Conservation (phyloP, 108 stramenopile genomes). For the Cyclotella distinguenda region DNA sequence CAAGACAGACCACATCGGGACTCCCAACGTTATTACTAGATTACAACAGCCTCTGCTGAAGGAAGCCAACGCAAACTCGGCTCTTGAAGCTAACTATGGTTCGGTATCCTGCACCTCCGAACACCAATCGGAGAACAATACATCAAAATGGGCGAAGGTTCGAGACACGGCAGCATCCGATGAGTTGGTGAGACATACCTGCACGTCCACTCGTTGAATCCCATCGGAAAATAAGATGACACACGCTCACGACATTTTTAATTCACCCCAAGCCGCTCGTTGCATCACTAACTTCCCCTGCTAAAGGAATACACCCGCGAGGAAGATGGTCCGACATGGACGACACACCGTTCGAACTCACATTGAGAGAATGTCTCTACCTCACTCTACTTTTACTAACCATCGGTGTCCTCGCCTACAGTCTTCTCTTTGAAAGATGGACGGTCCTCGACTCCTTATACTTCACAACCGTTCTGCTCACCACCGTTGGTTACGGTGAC, state of each 20-base stretch:
- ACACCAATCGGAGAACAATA: not conserved
- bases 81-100: not conserved
- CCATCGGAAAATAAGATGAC: not conserved
- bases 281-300: not conserved
- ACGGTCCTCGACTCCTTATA: slow-evolving; percentile 62
- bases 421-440: slow-evolving; percentile 52
- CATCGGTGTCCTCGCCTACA: slow-evolving; percentile 55
- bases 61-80: not conserved
- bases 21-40: not conserved
- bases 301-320: not conserved
- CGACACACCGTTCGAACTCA: slow-evolving; percentile 14
- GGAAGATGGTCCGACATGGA: slow-evolving; percentile 24
- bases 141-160: not conserved
- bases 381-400: slow-evolving; percentile 42
- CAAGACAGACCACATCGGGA: not conserved
- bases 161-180: not conserved
- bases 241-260: not conserved
- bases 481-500: slow-evolving; percentile 44
- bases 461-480: slow-evolving; percentile 51
- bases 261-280: not conserved
- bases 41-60: not conserved
- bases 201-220: not conserved
- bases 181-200: not conserved
- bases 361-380: slow-evolving; percentile 50
- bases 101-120: not conserved